These are phyloP conservation scores for Scheffersomyces segobiensis DNA, from an alignment of 1,139 yeast genomes.

Conservation along the genomic window DNA sequence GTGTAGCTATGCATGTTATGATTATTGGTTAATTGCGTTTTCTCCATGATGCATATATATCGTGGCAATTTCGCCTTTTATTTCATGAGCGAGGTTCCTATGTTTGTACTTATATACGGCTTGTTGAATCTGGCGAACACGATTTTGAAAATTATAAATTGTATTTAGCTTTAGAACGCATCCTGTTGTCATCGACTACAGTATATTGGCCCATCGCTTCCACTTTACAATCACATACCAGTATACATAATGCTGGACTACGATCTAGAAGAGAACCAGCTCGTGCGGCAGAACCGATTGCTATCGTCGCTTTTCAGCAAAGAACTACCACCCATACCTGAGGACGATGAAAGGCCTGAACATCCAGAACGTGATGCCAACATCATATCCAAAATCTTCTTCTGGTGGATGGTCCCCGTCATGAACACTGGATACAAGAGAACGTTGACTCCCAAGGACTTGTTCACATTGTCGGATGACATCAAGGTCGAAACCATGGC, in stretches of 20 bases:
- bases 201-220: neutral
- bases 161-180: too few species aligned
- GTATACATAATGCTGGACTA: neutral
- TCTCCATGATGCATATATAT: neutral
- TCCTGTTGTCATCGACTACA: neutral
- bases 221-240: neutral
- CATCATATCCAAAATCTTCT: slow-evolving; percentile 36
- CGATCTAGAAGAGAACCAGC: neutral
- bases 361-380: slow-evolving; percentile 41
- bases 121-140: neutral
- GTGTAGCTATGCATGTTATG: neutral
- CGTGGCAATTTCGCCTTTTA: neutral
- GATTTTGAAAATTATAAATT: too few species aligned
- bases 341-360: slow-evolving; percentile 46
- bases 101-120: neutral
- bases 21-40: neutral
- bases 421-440: slow-evolving; percentile 66
- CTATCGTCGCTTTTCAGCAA: slow-evolving; percentile 15
- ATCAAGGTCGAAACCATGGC: slow-evolving; percentile 51
- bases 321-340: slow-evolving; percentile 55
- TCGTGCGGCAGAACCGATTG: slow-evolving; percentile 14
- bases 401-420: slow-evolving; percentile 62
- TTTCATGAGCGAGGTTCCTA: neutral
- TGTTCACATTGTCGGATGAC: slow-evolving; percentile 54
- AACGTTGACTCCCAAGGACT: slow-evolving; percentile 63